Evolutionary conservation across 2,329 filamentous ascomycete species (phyloP), one percentile per base, ranked within the genome.

Genomic region (Periconia sp.): DNA sequence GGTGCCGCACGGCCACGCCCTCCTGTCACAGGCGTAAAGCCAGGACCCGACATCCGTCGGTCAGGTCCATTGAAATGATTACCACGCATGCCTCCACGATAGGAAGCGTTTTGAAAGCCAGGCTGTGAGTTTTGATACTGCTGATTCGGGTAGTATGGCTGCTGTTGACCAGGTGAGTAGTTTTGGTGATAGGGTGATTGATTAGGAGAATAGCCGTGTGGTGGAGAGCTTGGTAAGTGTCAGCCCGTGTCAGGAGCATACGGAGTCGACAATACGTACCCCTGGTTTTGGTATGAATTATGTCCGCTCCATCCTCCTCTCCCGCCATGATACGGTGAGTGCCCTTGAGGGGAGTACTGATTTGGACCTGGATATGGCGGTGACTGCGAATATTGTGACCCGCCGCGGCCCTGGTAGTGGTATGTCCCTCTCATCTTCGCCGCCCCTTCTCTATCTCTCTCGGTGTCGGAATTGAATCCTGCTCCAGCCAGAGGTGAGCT

Each of bases 271-370:
- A 33, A 7, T 12, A 69, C 74, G 70, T 72, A 82, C 81, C 75
- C 72, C 59, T 78, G 74, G 40, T 69, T 73, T 22, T 72, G 67
- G 54, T 77, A 42, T 49, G 72, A 73, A 49, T 71, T 54, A 29
- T 65, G 78, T 15, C 74, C 75, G 47, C 68, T 70, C 77, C 82
- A 82, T 37, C 74, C 75, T 21, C 79, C 78, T 65, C 82, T 74
- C 35, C 74, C 74, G 49, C 73, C 72, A 25, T 74, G 74, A 59
- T 86, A 82, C 11, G 84, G 82, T 26, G 84, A 85, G 30, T 81
- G 79, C 8, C 76, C 75, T 46, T 78, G 78, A n/a, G 85, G 82
- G 13, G 84, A 86, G 32, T 78, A 78, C 53, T 83, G 81, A 54
- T 79, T 78, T 15, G 81, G 77, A 16, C 77, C 75, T 51, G 74